Conservation (phyloP, 176 grass and related monocot species). For the Carex pumila region DNA sequence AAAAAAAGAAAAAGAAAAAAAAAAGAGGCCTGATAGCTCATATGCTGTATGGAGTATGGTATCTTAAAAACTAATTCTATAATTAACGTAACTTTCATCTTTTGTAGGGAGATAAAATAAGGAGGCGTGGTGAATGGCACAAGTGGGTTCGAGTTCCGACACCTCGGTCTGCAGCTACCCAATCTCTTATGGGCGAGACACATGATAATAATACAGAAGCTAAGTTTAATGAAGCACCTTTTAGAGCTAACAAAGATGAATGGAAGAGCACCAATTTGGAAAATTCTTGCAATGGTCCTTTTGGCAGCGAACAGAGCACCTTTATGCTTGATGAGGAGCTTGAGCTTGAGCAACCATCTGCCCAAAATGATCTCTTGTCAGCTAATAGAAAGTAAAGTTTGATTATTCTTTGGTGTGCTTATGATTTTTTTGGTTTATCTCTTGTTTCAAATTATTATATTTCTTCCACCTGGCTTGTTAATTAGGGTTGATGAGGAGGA, state of each 20-base stretch:
- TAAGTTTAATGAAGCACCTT: not conserved
- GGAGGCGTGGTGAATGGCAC: conserved; percentile 32
- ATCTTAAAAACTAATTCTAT: not conserved
- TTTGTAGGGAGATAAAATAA: conserved; percentile 39
- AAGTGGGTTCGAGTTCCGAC: conserved; percentile 27
- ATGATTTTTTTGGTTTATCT: not conserved
- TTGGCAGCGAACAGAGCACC: conserved; percentile 29
- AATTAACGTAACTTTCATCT: not conserved
- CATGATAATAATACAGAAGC: not conserved
- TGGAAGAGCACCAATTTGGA: conserved; percentile 16
- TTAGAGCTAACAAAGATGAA: not conserved
- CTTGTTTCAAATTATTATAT: conserved; percentile 2
- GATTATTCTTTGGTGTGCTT: not conserved
- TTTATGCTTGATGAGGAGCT: conserved; percentile 54
- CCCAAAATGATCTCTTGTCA: conserved; percentile 8
- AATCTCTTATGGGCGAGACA: not conserved
- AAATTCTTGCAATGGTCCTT: conserved; percentile 21
- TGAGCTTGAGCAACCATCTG: conserved; percentile 15
- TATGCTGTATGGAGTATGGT: not conserved
- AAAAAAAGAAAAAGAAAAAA: not conserved
- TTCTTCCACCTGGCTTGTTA: conserved; percentile 31
- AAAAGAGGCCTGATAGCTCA: not conserved
- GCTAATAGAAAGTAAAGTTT: conserved; percentile 14
- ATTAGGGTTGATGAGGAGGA: conserved; percentile 78
- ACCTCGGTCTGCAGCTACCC: not conserved